phyloP scores from a whole-genome alignment of 768 basidiomycete species.

The Cystoderma amianthinum region DNA sequence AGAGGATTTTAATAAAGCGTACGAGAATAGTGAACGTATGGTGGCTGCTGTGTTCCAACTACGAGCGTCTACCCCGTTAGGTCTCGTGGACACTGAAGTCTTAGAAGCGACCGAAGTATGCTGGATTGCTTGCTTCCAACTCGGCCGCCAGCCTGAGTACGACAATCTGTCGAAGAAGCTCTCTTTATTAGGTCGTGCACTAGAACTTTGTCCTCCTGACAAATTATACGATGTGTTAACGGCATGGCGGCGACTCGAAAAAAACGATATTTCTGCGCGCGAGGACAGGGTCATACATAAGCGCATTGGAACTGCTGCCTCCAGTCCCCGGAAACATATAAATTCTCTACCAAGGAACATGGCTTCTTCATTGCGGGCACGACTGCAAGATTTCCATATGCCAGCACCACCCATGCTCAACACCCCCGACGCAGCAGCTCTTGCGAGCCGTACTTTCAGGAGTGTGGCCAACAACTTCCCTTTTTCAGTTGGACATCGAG shows the following conservation, averaged over 20 bases:
- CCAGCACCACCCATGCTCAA: conserved; percentile 61
- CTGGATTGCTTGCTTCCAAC: conserved; percentile 86
- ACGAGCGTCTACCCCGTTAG: conserved; percentile 20
- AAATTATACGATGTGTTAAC: conserved; percentile 70
- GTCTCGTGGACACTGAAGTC: conserved; percentile 30
- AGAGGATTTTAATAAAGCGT: conserved; percentile 73
- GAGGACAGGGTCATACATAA: conserved; percentile 31
- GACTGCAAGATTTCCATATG: conserved; percentile 63
- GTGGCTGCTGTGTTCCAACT: conserved; percentile 52
- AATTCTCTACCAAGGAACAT: conserved; percentile 22
- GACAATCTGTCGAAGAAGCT: conserved; percentile 61
- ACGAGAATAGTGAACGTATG: conserved; percentile 68
- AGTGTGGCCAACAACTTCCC: conserved; percentile 73
- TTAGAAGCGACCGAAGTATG: conserved; percentile 72
- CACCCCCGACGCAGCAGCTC: conserved; percentile 73
- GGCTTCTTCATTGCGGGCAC: conserved; percentile 48
- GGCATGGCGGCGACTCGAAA: conserved; percentile 72
- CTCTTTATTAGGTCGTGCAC: conserved; percentile 67
- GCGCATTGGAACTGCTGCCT: conserved; percentile 14
- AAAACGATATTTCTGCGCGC: conserved; percentile 48
- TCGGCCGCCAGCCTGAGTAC: conserved; percentile 80
- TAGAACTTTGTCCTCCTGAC: conserved; percentile 83
- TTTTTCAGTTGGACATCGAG: conserved; percentile 44
- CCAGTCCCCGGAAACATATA: conserved; percentile 7
- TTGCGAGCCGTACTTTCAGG: conserved; percentile 75